Evolutionary conservation across 2,329 filamentous ascomycete genomes (phyloP).

Genomic region (Beauveria caledonica): DNA sequence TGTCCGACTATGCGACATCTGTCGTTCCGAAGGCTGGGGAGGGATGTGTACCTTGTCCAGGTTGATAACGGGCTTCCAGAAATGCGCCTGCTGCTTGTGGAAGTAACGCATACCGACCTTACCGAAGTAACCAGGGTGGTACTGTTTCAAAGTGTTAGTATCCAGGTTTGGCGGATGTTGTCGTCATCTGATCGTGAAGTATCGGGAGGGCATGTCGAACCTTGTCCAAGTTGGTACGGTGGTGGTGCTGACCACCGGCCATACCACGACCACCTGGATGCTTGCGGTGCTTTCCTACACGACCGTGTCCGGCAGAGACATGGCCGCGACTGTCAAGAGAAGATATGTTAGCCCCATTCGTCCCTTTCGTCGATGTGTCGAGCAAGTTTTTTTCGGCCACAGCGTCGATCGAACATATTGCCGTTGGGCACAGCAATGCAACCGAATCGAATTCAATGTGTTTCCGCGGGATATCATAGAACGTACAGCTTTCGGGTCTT

Average conservation of each 20-base stretch:
- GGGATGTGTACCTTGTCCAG: constrained; percentile 73
- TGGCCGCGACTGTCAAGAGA: constrained; percentile 69
- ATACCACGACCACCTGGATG: constrained; percentile 73
- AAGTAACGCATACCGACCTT: constrained; percentile 95
- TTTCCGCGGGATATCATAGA: constrained; percentile 10
- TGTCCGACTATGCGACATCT: constrained; percentile 2
- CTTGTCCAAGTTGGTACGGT: constrained; percentile 58
- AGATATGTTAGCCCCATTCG: constrained; percentile 22
- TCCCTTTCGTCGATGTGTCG: constrained; percentile 8
- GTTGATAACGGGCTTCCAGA: constrained; percentile 99
- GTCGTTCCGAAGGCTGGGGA: background rate
- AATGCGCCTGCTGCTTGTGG: constrained; percentile 91
- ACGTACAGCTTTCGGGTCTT: constrained; percentile 73
- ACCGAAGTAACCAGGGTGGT: constrained; percentile 98
- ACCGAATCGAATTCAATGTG: constrained; percentile 1
- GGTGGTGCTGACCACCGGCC: constrained; percentile 98
- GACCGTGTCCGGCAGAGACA: constrained; percentile 96
- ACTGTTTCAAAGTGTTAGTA: constrained; percentile 43
- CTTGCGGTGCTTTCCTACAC: constrained; percentile 99
- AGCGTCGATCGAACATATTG: constrained; percentile 9
- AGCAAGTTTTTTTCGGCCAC: background rate
- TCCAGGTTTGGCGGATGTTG: constrained; percentile 10
- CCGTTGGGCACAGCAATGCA: constrained; percentile 1
- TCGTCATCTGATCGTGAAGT: background rate
- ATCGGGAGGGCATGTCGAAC: constrained; percentile 46